These are phyloP conservation scores for Oehlia diaphana DNA, from an alignment of 192 early-diverging fungal genomes.

Conservation along the genomic window DNA sequence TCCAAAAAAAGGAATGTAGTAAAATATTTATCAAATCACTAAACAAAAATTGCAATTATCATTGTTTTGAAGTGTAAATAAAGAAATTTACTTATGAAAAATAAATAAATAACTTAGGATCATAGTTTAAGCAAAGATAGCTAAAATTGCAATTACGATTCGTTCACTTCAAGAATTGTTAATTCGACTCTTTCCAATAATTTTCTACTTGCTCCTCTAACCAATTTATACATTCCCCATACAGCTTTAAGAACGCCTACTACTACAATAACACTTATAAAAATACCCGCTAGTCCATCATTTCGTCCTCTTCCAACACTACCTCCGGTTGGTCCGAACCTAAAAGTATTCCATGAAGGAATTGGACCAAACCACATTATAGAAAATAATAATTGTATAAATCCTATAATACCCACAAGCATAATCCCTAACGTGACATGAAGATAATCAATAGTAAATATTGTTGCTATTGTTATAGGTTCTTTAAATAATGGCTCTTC, in stretches of 20 bases:
- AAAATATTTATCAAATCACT: too few species aligned
- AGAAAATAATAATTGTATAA: constrained; percentile 42
- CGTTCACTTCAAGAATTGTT: constrained; percentile 26
- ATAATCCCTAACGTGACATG: constrained; percentile 42
- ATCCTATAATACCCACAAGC: constrained; percentile 47
- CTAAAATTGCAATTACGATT: not conserved
- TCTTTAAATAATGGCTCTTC: constrained; percentile 27
- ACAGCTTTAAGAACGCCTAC: constrained; percentile 21
- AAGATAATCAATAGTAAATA: constrained; percentile 43
- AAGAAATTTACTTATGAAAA: too few species aligned
- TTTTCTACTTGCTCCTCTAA: constrained; percentile 3
- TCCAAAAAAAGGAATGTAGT: too few species aligned
- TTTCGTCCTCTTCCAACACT: constrained; percentile 33
- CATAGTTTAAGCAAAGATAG: not conserved
- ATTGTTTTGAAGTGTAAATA: too few species aligned
- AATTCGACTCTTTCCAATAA: constrained; percentile 21
- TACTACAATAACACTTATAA: not conserved
- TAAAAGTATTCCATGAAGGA: constrained; percentile 35
- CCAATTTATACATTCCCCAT: constrained; percentile 28
- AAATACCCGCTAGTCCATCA: constrained; percentile 21
- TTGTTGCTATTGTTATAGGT: constrained; percentile 37
- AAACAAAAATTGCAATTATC: too few species aligned
- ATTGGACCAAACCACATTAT: constrained; percentile 40
- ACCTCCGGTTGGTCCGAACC: constrained; percentile 34
- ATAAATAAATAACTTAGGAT: not conserved